A percentile compares a stretch with the other conserved stretches of the same genome.
Evolutionary conservation across 1,139 yeast species (phyloP).

Genomic region (Suhomyces kunorum): DNA sequence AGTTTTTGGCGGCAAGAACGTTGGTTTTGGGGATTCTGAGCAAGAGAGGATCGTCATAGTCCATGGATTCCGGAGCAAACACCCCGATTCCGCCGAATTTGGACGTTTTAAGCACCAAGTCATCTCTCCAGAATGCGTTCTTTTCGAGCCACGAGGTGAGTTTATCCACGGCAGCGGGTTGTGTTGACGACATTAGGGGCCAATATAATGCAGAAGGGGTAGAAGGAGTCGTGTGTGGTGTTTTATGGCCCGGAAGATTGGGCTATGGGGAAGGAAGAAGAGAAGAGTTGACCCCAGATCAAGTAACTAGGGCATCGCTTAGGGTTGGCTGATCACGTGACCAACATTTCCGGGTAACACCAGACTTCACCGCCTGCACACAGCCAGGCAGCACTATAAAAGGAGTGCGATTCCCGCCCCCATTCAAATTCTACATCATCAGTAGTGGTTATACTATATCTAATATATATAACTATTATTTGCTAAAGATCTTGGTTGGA

Average conservation of each 20-base stretch:
- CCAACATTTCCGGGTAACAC: slow-evolving; percentile 17
- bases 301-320: background rate
- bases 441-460: slow-evolving; percentile 27
- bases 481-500: slow-evolving; percentile 21
- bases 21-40: slow-evolving; percentile 53
- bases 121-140: slow-evolving; percentile 53
- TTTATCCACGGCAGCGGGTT: background rate
- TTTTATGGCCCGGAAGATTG: too few relatives aligned
- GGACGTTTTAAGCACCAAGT: slow-evolving; percentile 50
- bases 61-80: slow-evolving; percentile 41
- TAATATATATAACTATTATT: slow-evolving; percentile 25
- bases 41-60: slow-evolving; percentile 32
- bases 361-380: slow-evolving; percentile 9
- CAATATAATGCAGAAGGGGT: too few relatives aligned
- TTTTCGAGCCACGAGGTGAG: slow-evolving; percentile 44
- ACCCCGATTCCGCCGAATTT: slow-evolving; percentile 74
- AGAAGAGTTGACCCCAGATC: slow-evolving; percentile 7
- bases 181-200: slow-evolving; percentile 8
- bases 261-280: background rate
- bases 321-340: slow-evolving; percentile 10
- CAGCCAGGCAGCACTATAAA: slow-evolving; percentile 15
- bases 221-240: too few relatives aligned
- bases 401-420: slow-evolving; percentile 16
- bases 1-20: slow-evolving; percentile 57
- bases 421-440: slow-evolving; percentile 18